Base-by-base conservation (phyloP, 2,329 filamentous ascomycete genomes). In the Hypomyces perniciosus region DNA sequence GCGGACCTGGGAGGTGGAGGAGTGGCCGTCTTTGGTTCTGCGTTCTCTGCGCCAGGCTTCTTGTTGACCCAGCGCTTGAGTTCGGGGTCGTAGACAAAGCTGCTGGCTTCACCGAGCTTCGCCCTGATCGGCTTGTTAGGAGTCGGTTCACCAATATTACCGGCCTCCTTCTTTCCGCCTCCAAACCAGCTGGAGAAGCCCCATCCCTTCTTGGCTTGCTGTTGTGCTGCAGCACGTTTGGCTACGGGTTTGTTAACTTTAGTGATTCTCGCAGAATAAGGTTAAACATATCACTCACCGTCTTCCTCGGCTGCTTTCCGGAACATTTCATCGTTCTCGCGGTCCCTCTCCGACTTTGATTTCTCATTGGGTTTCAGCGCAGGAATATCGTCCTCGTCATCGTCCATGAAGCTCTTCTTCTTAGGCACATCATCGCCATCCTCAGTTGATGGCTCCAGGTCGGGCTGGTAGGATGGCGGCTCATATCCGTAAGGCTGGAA, bases 51-150 rank as follows among this genome's bases (percentile, higher is more conserved):
- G 9, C 85, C 85, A 8, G 83, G 82, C 66, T 96, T 96, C 75
- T 96, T 96, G 74, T 99, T 97, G 66, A 99, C 78, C 95, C 95
- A 99, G 66, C 93, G 90, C 74, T 95, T 95, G 47, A 96, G 79
- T n/a, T 96, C 88, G 2, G 90, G 87, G 64, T 99, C 93, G 62
- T 93, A 99, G 59, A 92, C 86, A 68, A 99, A 96, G 42, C 84
- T 90, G 67, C 83, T 96, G 63, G 93, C 83, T 68, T 99, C 95
- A 54, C 92, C 95, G 7, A 99, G 80, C 63, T 99, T 99, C 55
- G 95, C 93, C 60, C 82, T 84, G 66, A 96, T 88, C n/a, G 91
- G 74, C 63, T 85, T 85, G 63, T 76, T 77, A 4, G 74, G 66
- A n/a, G 69, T 66, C 6, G 70, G 60, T 28, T 69, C 70, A n/a